Base-by-base conservation (phyloP, 2,329 filamentous ascomycete genomes). In the Aspergillus hortae region DNA sequence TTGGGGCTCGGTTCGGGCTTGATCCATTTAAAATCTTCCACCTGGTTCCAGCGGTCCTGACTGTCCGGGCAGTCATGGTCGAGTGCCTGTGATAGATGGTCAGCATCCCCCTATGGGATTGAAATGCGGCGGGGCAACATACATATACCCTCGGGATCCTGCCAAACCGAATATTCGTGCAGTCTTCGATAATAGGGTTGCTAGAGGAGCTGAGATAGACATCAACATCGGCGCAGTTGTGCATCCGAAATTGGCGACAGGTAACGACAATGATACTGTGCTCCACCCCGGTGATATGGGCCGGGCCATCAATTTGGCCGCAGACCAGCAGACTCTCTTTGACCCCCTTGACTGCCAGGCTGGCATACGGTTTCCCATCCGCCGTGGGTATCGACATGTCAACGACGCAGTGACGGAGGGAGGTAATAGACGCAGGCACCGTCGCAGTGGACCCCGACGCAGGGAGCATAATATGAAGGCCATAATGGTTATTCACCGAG, bases 1-100 rank as follows among this genome's bases (percentile, higher is more conserved):
- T 99, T 92, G 2, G 94, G 94, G 66, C 90, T 96, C 27, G 84
- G 83, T 52, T 89, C 90, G 14, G 82, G 79, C 70, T 92, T 95
- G 57, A 96, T 81, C 94, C 94, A 97, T 73, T 95, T 95, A 78
- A 99, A 99, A 69, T 99, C 94, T 69, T 97, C 90, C 14, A 97
- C 89, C 63, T 94, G 85, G 61, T 92, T 82, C 90, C 90, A 99
- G 62, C 88, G 82, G 67, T 95, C 92, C 49, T 67, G 61, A 6
- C 67, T 56, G 27, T 69, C 60, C 3, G 60, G 58, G 32, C 62
- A 61, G 51, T 67, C 67, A 27, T 69, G 63, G 15, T 66, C 55
- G 41, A 69, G 53, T 32, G 65, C 58, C 66, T 73, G 38, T 1
- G 44, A 46, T 35, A 17, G 5, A 23, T 11, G 7, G 45, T 58